Evolutionary conservation across 2,329 filamentous ascomycete species (phyloP), one percentile per base, ranked within the genome.

Genomic region (Myrmaecium sp.): DNA sequence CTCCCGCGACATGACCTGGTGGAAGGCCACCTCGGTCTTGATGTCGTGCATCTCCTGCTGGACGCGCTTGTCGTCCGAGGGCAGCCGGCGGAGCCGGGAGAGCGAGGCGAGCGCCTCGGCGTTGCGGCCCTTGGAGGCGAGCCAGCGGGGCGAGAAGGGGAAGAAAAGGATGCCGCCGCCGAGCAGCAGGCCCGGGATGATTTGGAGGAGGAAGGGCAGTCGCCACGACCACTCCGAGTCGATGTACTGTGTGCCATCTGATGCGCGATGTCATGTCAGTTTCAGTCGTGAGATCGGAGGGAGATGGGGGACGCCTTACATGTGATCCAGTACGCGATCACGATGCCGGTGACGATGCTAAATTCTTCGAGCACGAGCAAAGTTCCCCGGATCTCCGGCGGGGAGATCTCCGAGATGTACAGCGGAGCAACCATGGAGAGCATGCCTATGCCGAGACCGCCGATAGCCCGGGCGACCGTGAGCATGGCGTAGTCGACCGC

Each of bases 91-190:
- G 5, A 71, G 46, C 32, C 54, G 60, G 4, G 47, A 46, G 1
- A 70, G 46, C n/a, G 50, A 55, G 5, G 49, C 31, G 5, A 68
- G 45, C 0, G 59, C 57, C 29, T 68, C 64, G 4, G 60, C 47
- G 17, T 65, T 48, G 3, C 58, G 53, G 6, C 52, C 54, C 26
- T 57, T 53, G 4, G 52, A 54, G 5, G 54, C 55, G 0, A 69
- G 53, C 55, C 64, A 69, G 16, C 66, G 52, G 1, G 66, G 66
- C 0, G 64, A 68, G 36, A 61, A 68, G 0, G 66, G 66, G 21
- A 67, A 49, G 32, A 62, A 52, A 14, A 46, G 33, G 14, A 64
- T 58, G 6, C 57, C 56, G 16, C 40, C 23, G 23, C 52, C 45
- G 15, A 57, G 38, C 30, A 51, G 39, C 3, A 54, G 35, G 6